These are phyloP conservation scores for Lumnitzera racemosa DNA, from an alignment of 345 rosid genomes.

Conservation along the genomic window DNA sequence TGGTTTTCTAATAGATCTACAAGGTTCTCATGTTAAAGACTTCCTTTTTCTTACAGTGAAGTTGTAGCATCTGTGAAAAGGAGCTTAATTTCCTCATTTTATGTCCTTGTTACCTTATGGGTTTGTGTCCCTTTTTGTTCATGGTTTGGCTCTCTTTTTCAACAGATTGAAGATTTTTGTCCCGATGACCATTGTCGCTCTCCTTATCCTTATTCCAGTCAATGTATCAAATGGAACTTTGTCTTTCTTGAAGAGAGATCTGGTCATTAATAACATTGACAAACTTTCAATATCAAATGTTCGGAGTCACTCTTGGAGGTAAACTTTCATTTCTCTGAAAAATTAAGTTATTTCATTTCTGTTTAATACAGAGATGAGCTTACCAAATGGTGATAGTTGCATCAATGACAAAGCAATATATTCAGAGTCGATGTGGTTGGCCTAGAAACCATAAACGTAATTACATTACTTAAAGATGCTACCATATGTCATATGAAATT, in stretches of 20 bases:
- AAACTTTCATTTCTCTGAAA: constrained; percentile 7
- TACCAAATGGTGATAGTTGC: background rate
- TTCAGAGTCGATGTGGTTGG: too few relatives aligned
- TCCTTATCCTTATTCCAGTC: constrained; percentile 81
- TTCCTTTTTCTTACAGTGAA: too few relatives aligned
- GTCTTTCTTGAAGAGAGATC: constrained; percentile 65
- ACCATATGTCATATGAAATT: too few relatives aligned
- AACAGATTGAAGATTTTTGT: constrained; percentile 84
- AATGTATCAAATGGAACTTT: constrained; percentile 86
- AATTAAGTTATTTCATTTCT: background rate
- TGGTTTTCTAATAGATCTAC: too few relatives aligned
- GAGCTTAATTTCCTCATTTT: too few relatives aligned
- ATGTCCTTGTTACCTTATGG: background rate
- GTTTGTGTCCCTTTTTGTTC: background rate
- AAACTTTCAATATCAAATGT: constrained; percentile 95
- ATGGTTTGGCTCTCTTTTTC: constrained; percentile 6
- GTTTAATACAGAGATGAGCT: background rate
- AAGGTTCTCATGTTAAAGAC: too few relatives aligned
- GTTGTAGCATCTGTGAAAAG: too few relatives aligned
- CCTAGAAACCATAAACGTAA: too few relatives aligned
- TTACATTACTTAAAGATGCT: too few relatives aligned
- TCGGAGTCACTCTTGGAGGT: constrained; percentile 68
- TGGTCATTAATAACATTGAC: constrained; percentile 85
- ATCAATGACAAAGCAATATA: too few relatives aligned
- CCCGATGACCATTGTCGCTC: constrained; percentile 66